phyloP scores from a whole-genome alignment of 2,329 filamentous ascomycete species.

The Domatiomyces globalis region DNA sequence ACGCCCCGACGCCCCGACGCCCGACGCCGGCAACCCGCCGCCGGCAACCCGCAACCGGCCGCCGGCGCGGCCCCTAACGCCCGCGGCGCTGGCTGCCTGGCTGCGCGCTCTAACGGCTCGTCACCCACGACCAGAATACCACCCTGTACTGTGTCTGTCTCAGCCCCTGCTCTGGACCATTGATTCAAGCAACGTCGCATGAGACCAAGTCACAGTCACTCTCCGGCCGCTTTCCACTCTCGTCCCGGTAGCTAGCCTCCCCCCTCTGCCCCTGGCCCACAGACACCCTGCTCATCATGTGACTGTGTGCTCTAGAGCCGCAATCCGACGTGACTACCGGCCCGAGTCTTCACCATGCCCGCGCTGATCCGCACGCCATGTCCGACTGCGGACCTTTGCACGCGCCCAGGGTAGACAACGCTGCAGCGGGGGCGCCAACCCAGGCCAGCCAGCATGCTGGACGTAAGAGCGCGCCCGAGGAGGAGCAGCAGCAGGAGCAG shows the following conservation, averaged over 20 bases:
- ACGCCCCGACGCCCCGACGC: too few relatives aligned
- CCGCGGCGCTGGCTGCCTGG: too few relatives aligned
- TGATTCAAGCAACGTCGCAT: neutral
- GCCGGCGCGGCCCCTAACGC: too few relatives aligned
- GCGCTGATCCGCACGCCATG: slow-evolving; percentile 13
- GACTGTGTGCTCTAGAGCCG: neutral
- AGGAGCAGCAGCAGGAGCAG: neutral
- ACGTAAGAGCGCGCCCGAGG: slow-evolving; percentile 1
- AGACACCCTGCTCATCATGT: neutral
- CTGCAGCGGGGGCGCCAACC: neutral
- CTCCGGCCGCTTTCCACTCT: neutral
- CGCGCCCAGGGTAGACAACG: slow-evolving; percentile 2
- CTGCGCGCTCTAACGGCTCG: too few relatives aligned
- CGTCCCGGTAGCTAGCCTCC: neutral
- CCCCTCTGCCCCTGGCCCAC: neutral
- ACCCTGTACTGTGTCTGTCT: neutral
- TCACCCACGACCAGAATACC: too few relatives aligned
- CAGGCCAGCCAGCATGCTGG: neutral
- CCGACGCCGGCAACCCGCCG: neutral
- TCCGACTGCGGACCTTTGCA: slow-evolving; percentile 11
- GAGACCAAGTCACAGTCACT: neutral
- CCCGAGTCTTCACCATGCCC: slow-evolving; percentile 9
- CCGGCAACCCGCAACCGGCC: too few relatives aligned
- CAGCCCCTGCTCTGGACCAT: neutral
- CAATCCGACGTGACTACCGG: neutral